These are phyloP conservation scores for Penicillium coprophilum DNA, from an alignment of 495 filamentous ascomycete genomes.

Conservation along the genomic window DNA sequence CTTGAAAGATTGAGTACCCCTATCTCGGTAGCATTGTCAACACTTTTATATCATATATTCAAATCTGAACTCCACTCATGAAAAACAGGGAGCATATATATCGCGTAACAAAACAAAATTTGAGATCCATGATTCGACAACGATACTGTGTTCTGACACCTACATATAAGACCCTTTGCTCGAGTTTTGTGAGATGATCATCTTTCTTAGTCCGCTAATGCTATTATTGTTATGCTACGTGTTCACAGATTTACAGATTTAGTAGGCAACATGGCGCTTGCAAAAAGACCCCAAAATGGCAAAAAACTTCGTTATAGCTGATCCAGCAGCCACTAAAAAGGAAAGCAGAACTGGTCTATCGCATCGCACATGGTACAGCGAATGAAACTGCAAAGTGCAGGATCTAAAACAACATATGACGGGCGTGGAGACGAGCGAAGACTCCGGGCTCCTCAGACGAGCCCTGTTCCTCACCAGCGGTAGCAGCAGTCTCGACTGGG, in stretches of 20 bases:
- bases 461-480: not conserved
- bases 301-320: constrained; percentile 16
- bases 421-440: constrained; percentile 31
- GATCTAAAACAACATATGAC: constrained; percentile 27
- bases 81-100: not conserved
- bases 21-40: no score
- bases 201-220: not conserved
- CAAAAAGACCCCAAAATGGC: not conserved
- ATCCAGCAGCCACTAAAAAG: constrained; percentile 23
- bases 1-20: no score
- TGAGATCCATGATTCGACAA: not conserved
- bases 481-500: constrained; percentile 7
- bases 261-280: no score
- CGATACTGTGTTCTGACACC: not conserved
- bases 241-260: not conserved
- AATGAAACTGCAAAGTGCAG: constrained; percentile 14
- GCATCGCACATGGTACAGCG: constrained; percentile 16
- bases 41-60: no score
- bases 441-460: not conserved
- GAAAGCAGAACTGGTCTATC: constrained; percentile 15
- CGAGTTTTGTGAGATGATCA: not conserved
- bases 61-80: not conserved
- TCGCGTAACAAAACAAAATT: not conserved
- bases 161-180: not conserved
- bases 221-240: not conserved